These are phyloP conservation scores for Oehlia diaphana DNA, from an alignment of 192 early-diverging fungal genomes.

Conservation along the genomic window DNA sequence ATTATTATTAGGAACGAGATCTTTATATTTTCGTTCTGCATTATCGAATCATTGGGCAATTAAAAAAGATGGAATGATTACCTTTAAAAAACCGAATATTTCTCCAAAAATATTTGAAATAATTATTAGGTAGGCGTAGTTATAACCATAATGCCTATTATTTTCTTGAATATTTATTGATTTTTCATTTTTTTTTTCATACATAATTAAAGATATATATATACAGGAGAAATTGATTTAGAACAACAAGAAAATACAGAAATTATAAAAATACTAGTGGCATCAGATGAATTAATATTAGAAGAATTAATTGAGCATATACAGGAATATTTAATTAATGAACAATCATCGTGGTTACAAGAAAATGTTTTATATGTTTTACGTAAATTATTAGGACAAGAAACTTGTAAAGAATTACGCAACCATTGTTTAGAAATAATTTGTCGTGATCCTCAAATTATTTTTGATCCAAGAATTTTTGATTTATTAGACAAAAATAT, in stretches of 20 bases:
- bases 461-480: slow-evolving; percentile 19
- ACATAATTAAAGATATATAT: slow-evolving; percentile 15
- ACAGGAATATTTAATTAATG: slow-evolving; percentile 8
- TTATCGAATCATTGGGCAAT: slow-evolving; percentile 6
- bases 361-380: neutral
- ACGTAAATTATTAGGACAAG: neutral
- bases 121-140: neutral
- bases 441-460: slow-evolving; percentile 3
- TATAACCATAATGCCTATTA: neutral
- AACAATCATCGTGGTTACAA: slow-evolving; percentile 2
- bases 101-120: slow-evolving; percentile 9
- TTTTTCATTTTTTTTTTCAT: neutral
- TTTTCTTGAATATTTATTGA: neutral
- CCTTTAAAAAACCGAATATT: slow-evolving; percentile 28
- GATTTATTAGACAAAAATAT: neutral
- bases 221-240: slow-evolving; percentile 16
- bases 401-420: neutral
- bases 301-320: slow-evolving; percentile 2
- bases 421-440: slow-evolving; percentile 10
- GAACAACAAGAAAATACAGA: neutral
- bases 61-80: slow-evolving; percentile 21
- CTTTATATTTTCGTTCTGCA: neutral
- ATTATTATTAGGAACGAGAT: too few species aligned
- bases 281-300: slow-evolving; percentile 25
- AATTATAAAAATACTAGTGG: slow-evolving; percentile 12